Evolutionary conservation across 768 basidiomycete species (phyloP), one percentile per base, ranked within the genome.

Genomic region (Boletus rubropictus): DNA sequence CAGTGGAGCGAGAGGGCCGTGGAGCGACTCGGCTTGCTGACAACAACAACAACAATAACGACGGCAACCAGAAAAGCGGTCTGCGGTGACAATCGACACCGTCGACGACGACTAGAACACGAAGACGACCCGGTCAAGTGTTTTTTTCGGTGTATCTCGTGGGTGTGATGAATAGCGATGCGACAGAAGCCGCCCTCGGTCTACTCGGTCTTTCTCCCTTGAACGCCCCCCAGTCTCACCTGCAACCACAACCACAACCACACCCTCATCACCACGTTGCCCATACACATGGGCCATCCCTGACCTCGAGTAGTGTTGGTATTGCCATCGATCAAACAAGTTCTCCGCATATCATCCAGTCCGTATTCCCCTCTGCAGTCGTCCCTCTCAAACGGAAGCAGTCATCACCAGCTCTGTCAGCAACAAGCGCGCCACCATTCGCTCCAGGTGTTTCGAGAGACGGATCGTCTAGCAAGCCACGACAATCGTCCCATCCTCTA

Each of bases 121-220:
- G 36, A 11, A 21, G 33, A 33, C 52, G 49, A 46, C 41, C 2
- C 36, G 29, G 21, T 39, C 49, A 36, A 44, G 18, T 14, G 3
- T 48, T 51, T 42, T 46, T 42, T 32, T 50, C 31, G 47, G 46
- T 45, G 40, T 49, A 42, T 48, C 33, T 38, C 17, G 40, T 28
- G 33, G 47, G 51, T 55, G 57, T 63, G 62, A 75, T 74, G 73
- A 69, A 68, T 61, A 73, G 64, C 68, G 79, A 80, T 76, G 78
- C 76, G 56, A 71, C 73, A 58, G 79, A 80, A 64, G 79, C 78
- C 46, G 77, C 76, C 33, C 74, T 81, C 48, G 79, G 77, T 61
- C 68, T 81, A 22, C 72, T 80, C 50, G 72, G 74, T 58, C 74
- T 79, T 40, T 74, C 70, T 35, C 65, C 69, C 39, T 59, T 63